Evolutionary conservation across 768 basidiomycete species (phyloP).

Genomic region (Dacryopinax spathularia): DNA sequence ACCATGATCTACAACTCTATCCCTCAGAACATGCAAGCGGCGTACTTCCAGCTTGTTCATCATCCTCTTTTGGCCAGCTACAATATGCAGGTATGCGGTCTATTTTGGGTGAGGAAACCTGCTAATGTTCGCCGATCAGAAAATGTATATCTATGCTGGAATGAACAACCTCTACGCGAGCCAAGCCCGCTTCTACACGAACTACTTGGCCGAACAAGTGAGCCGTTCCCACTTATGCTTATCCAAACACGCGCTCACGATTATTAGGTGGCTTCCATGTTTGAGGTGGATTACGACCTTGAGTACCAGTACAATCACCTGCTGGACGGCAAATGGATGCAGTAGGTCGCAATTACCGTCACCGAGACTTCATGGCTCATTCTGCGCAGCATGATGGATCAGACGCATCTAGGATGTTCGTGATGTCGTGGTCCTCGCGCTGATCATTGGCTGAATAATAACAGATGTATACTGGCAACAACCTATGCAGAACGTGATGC

Average conservation of each 20-base stretch:
- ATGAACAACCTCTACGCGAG: slow-evolving; percentile 46
- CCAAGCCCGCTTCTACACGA: slow-evolving; percentile 50
- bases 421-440: no score
- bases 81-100: slow-evolving; percentile 29
- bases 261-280: slow-evolving; percentile 29
- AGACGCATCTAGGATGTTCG: slow-evolving; percentile 42
- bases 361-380: neutral
- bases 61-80: slow-evolving; percentile 47
- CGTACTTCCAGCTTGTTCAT: slow-evolving; percentile 58
- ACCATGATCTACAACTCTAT: slow-evolving; percentile 42
- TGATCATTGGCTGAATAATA: slow-evolving; percentile 14
- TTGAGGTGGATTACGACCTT: slow-evolving; percentile 49
- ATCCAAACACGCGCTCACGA: neutral
- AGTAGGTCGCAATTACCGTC: neutral
- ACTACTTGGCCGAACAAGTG: slow-evolving; percentile 42
- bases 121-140: slow-evolving; percentile 8
- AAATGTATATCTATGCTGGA: slow-evolving; percentile 46
- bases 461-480: slow-evolving; percentile 6
- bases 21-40: slow-evolving; percentile 33
- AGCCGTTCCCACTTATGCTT: neutral
- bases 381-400: neutral
- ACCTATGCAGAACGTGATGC: slow-evolving; percentile 45
- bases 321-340: slow-evolving; percentile 32
- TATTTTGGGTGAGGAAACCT: neutral
- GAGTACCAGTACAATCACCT: slow-evolving; percentile 46